These are phyloP conservation scores for Lactarius deliciosus DNA, from an alignment of 768 basidiomycete species.

Conservation along the genomic window DNA sequence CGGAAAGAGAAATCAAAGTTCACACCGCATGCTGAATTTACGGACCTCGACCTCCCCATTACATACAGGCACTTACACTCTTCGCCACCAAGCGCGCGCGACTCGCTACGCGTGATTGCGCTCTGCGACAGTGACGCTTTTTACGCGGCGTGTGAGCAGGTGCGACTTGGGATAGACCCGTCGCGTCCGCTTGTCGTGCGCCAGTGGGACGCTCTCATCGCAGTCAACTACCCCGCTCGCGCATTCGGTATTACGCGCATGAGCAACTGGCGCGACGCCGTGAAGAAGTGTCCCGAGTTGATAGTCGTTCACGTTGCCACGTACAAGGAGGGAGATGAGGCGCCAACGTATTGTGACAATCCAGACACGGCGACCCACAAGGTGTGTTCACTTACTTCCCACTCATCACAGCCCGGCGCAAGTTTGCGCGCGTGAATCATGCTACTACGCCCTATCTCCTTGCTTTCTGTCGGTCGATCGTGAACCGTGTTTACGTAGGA, in stretches of 20 bases:
- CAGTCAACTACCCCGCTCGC: conserved; percentile 94
- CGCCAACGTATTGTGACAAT: conserved; percentile 91
- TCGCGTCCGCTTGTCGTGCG: conserved; percentile 73
- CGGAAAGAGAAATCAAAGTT: conserved; percentile 22
- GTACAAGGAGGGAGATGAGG: conserved; percentile 81
- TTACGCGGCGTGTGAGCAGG: conserved; percentile 82
- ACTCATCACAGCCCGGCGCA: neutral
- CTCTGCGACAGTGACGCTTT: conserved; percentile 92
- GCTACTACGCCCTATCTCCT: neutral
- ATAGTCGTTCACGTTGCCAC: conserved; percentile 92
- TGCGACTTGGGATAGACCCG: conserved; percentile 65
- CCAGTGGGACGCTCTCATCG: conserved; percentile 89
- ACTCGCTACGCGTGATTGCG: conserved; percentile 81
- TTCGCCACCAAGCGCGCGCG: conserved; percentile 63
- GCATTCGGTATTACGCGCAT: conserved; percentile 92
- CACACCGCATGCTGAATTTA: conserved; percentile 41
- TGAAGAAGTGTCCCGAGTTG: conserved; percentile 82
- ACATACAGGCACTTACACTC: conserved; percentile 80
- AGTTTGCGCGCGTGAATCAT: neutral
- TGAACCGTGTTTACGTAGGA: conserved; percentile 43
- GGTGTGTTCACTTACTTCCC: conserved; percentile 43
- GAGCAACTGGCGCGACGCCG: conserved; percentile 78
- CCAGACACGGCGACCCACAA: conserved; percentile 91
- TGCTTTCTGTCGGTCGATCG: neutral
- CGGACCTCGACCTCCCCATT: conserved; percentile 63